Evolutionary conservation across 805 yeast species (phyloP), one percentile per base, ranked within the genome.

Genomic region (Candida stauntonica): DNA sequence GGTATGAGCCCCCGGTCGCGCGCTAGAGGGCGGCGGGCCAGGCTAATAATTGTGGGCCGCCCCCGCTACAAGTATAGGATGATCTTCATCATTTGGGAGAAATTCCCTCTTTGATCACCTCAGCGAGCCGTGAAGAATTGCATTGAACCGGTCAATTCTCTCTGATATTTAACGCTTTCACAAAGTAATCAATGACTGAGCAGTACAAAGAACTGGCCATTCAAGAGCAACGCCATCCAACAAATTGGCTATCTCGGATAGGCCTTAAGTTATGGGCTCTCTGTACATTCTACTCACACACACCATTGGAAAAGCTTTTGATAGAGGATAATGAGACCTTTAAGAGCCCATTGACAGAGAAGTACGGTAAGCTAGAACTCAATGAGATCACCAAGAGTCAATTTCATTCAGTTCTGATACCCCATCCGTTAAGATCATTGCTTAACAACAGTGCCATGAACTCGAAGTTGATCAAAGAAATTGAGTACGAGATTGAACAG

Each of bases 401-500:
- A 2, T 31, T 51, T 3, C 38, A 44, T 29, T 41, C 45, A 8
- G 20, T 49, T 5, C 31, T 45, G 5, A 23, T 41, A 3, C 50
- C 51, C 12, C 48, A 45, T 20, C 51, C 48, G 1, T 19, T 47
- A 9, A 28, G 19, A 11, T 31, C 39, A 1, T 18, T 29, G n/a
- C 33, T 39, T 9, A 43, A 45, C 19, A 35, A 35, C 16, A 29
- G 31, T 6, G 14, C 35, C 1, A 36, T 31, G 19, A 35, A 31
- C 13, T 34, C 39, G 9, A 33, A 35, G 17, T 18, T 12, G 12
- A 35, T 14, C 2, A 38, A 35, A 17, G 39, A 49, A n/a, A 26
- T 51, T 9, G 41, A 42, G 12, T 9, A 33, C 11, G 44, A 44
- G 29, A 37, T 77, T 27, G 58, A 67, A 28, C 60, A 68, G 12